Evolutionary conservation across 1,284 basidiomycete genomes (phyloP), one percentile per base, ranked within the genome.

Genomic region (Malassezia slooffiae): DNA sequence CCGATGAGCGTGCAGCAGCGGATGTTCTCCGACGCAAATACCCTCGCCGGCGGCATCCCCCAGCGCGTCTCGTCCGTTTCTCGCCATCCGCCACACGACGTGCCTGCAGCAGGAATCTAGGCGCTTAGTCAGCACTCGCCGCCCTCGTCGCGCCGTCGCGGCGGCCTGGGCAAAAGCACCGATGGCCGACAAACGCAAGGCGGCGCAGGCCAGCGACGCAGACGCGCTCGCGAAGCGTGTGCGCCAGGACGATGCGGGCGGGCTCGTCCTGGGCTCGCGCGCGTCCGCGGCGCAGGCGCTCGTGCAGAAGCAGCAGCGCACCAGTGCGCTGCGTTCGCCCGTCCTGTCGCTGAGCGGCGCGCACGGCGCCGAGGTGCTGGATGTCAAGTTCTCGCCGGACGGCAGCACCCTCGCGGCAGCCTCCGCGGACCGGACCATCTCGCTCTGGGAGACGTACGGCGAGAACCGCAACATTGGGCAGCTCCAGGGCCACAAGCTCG

Each of bases 1-100:
- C 66, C 66, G 24, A 69, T 64, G 27, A 69, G 44, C 11, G 66
- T 69, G 43, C 58, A 64, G 53, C 61, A 64, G 16, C 65, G 60
- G 44, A 67, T 56, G 42, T 67, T 63, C 50, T 59, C 48, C 43
- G 56, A 60, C 35, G 52, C 50, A 50, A 61, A 63, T 20, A 41
- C 52, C 40, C 55, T 52, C 10, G 38, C 17, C 23, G 54, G 50
- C 21, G 55, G 47, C 38, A 43, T 42, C 7, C 27, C 2, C 11
- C 11, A 28, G n/a, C 27, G 27, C 21, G 31, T 16, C 9, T 32
- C 26, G 37, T 38, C 23, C 19, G 24, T 23, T 27, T 29, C 16
- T 17, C 37, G 22, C 24, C 24, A 26, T 12, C 24, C n/a, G n/a
- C n/a, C 7, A 26, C 24, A 7, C 3, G 13, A 5, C 29, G 29